Evolutionary conservation across 2,329 filamentous ascomycete genomes (phyloP), one percentile per base, ranked within the genome.

Genomic region (Penicillium brasilianum): DNA sequence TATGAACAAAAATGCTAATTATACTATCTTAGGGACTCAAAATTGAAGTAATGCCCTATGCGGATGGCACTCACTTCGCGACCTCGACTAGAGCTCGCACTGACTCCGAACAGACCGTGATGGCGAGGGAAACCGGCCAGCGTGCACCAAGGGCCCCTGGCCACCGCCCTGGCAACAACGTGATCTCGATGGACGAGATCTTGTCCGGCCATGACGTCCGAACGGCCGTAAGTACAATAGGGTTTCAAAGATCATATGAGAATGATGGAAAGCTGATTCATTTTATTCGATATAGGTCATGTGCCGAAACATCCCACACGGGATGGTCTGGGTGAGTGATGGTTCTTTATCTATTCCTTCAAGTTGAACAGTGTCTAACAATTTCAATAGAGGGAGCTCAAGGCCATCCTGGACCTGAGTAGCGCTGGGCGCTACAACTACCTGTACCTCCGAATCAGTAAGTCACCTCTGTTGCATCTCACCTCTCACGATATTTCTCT

Each of bases 291-390:
- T 48, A 11, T 48, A 92, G 89, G 90, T 97, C 66, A 97, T 97
- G 93, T 78, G 97, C 32, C 88, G 93, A 43, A 97, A 97, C 74
- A 93, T 97, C 51, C 94, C 93, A 0, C 96, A 96, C 78, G 91
- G 91, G 70, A 88, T 96, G 58, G 86, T 91, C 69, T 87, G 80
- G 72, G 80, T 82, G 74, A 64, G 75, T 69, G 28, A 16, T 50
- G 28, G 48, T 20, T 30, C 34, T 13, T 34, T 9, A 9, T 34
- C 7, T 22, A 7, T 49, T 46, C 25, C 8, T 46, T 41, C 18
- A 30, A 22, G 9, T 22, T n/a, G 9, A 22, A 13, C 39, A 22
- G 62, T 68, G 72, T 49, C 72, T 66, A 18, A 62, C 18, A 13
- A 13, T 11, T 9, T 7, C 18, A 44, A 30, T 57, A 92, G 76